Base-by-base conservation (phyloP, 2,329 filamentous ascomycete genomes). In the Exophiala sp. region DNA sequence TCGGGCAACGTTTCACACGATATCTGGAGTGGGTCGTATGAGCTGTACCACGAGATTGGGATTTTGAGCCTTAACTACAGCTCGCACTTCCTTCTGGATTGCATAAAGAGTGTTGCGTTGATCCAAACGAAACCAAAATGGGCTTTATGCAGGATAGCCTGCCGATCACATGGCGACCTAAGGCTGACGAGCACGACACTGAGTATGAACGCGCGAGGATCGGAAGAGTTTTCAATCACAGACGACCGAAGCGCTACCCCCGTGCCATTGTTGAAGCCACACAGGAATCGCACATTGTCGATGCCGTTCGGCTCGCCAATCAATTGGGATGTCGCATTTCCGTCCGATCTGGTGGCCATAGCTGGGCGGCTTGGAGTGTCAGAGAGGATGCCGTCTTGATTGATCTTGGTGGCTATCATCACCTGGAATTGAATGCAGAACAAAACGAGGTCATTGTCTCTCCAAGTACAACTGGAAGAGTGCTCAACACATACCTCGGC, bases 291-390 rank as follows among this genome's bases (percentile, higher is more conserved):
- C 70, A 77, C 49, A 63, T 77, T 2, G 51, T 69, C 1, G 59
- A 66, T 35, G 70, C 71, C 1, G 71, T 77, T 1, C 58, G 65
- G 21, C 63, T 78, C 5, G 75, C 75, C 1, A 65, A 57, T 1
- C 47, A 68, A 24, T 48, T 63, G 6, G 60, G 66, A 5, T 69
- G 64, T 55, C 69, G 73, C 2, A 66, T 79, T 1, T 76, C 75
- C 1, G 69, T 79, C 3, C 71, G 76, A 3, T 75, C 74, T 5
- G 77, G 78, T 4, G 77, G 78, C 0, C 77, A 80, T 55, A 71
- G 67, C 54, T 78, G 74, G 72, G 74, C 76, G 0, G 76, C 71
- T 0, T 79, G 76, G 76, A 76, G 72, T 53, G 71, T 79, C 0
- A 68, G 75, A 12, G 72, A 77, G 10, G 68, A 75, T 55, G 75